Percentiles rank a stretch among this genome's conserved stretches.
These are phyloP conservation scores for Meira miltonrushii DNA, from an alignment of 1,284 basidiomycete genomes.

Conservation along the genomic window DNA sequence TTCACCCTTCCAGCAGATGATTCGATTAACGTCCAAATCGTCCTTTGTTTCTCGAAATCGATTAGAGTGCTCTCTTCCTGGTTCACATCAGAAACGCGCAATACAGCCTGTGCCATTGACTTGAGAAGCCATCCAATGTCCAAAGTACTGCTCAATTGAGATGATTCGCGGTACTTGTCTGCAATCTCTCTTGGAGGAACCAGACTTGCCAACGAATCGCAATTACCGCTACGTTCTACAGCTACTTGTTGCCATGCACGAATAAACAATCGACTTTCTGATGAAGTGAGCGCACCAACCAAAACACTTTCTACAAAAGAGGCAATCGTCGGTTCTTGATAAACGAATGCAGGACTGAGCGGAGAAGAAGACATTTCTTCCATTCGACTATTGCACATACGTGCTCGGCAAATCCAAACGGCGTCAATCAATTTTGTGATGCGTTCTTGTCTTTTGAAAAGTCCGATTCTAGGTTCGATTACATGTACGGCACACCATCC, in stretches of 20 bases:
- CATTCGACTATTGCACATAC: constrained; percentile 26
- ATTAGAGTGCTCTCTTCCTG: constrained; percentile 29
- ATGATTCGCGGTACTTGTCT: constrained; percentile 14
- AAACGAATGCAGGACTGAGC: constrained; percentile 19
- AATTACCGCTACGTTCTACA: constrained; percentile 20
- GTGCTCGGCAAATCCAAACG: constrained; percentile 40
- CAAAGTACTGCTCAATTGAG: constrained; percentile 24
- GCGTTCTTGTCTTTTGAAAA: constrained; percentile 31
- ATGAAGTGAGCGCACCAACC: constrained; percentile 33
- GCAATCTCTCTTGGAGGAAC: constrained; percentile 20
- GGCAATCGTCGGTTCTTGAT: constrained; percentile 38
- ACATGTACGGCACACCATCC: constrained; percentile 48
- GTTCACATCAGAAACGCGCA: constrained; percentile 11
- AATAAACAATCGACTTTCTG: constrained; percentile 37
- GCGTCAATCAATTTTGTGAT: constrained; percentile 43
- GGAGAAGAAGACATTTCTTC: constrained; percentile 10
- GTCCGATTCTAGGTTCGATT: constrained; percentile 41
- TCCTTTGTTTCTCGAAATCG: constrained; percentile 44
- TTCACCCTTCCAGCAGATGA: constrained; percentile 13
- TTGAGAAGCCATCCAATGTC: constrained; percentile 48
- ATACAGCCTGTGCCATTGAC: constrained; percentile 37
- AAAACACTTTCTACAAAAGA: constrained; percentile 47
- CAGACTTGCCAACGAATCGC: constrained; percentile 30
- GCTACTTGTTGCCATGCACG: constrained; percentile 47
- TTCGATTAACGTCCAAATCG: constrained; percentile 38